Percentiles rank a stretch among this genome's conserved stretches.
These are phyloP conservation scores for Hymenoscyphus infarciens DNA, from an alignment of 2,329 filamentous ascomycete genomes.

Conservation along the genomic window DNA sequence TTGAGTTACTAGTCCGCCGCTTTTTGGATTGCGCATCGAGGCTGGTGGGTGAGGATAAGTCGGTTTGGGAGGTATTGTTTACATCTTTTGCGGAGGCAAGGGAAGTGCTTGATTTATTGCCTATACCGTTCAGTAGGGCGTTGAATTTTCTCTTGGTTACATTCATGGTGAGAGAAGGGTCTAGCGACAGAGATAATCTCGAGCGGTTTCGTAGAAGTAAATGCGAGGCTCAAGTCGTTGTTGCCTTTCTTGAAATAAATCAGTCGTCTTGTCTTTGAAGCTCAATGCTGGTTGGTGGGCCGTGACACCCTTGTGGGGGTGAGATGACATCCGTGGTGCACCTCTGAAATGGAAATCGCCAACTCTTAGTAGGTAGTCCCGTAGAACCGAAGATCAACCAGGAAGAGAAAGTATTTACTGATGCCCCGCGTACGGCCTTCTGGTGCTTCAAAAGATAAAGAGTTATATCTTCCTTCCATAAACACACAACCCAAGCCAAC, in stretches of 20 bases:
- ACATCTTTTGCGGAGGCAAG: conserved; percentile 35
- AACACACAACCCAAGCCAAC: neutral
- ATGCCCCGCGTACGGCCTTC: neutral
- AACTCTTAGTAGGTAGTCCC: too few species aligned
- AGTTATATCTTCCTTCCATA: neutral
- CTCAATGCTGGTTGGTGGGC: neutral
- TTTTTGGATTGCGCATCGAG: conserved; percentile 31
- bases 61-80: conserved; percentile 39
- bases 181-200: neutral
- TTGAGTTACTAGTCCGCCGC: conserved; percentile 27
- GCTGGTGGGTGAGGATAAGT: conserved; percentile 25
- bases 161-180: conserved; percentile 52
- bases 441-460: neutral
- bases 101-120: conserved; percentile 45
- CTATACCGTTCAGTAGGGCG: conserved; percentile 65
- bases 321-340: neutral
- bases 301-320: conserved; percentile 18
- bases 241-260: neutral
- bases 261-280: neutral
- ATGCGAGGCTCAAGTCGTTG: neutral
- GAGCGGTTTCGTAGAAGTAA: neutral
- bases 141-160: conserved; percentile 84
- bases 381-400: neutral
- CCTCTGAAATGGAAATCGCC: too few species aligned
- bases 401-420: neutral